phyloP scores from a whole-genome alignment of 768 basidiomycete genomes.

The Amanita inopinata region DNA sequence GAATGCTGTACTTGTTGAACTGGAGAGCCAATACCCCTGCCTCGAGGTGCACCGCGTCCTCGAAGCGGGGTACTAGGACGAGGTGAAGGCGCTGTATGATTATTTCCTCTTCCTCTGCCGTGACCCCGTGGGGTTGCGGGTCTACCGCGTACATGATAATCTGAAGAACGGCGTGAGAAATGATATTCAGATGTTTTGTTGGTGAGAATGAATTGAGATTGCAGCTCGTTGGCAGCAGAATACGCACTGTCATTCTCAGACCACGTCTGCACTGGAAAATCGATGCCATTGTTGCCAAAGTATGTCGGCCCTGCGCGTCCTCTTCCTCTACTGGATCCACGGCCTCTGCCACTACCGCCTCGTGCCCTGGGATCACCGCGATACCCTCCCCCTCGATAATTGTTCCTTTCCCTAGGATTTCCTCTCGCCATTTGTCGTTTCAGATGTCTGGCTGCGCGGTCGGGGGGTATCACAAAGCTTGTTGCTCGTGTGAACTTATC shows the following conservation, averaged over 20 bases:
- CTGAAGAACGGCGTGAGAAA: slow-evolving; percentile 1
- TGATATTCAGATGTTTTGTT: not conserved
- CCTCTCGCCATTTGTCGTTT: slow-evolving; percentile 6
- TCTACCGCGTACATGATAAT: not conserved
- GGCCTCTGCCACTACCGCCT: slow-evolving; percentile 15
- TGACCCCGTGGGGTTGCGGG: not conserved
- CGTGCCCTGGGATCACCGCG: slow-evolving; percentile 7
- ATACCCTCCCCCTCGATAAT: slow-evolving; percentile 14
- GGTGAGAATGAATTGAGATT: not conserved
- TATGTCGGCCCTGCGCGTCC: slow-evolving; percentile 13
- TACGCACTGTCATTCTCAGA: slow-evolving; percentile 17
- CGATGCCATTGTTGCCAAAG: slow-evolving; percentile 17
- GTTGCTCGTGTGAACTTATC: no score
- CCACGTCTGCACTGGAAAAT: slow-evolving; percentile 7
- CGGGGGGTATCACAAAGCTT: no score
- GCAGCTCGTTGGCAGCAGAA: not conserved
- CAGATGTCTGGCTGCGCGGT: no score
- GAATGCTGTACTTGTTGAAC: slow-evolving; percentile 13
- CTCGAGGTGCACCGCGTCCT: slow-evolving; percentile 14
- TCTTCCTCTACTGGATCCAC: slow-evolving; percentile 18
- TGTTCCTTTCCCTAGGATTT: not conserved
- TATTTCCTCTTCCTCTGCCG: slow-evolving; percentile 8
- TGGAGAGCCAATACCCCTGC: slow-evolving; percentile 11
- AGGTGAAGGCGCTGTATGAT: slow-evolving; percentile 14
- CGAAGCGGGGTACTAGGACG: slow-evolving; percentile 15